Base-by-base conservation (phyloP, 306 rosid species). In the Crotalaria pallida region DNA sequence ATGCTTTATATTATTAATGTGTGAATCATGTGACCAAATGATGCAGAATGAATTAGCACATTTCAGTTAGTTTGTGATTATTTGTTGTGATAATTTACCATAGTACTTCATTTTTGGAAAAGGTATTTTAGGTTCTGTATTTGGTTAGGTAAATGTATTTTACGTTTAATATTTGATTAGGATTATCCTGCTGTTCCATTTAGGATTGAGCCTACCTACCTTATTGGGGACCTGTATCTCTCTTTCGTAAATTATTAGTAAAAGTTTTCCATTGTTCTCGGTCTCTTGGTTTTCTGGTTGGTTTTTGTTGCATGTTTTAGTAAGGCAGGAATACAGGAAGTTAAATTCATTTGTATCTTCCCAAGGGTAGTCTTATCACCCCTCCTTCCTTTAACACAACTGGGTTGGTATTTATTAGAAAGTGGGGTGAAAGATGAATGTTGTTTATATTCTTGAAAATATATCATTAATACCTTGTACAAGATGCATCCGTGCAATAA, bases 401-500 rank as follows among this genome's bases (percentile, higher is more conserved):
- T 53, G 19, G 31, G 41, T 9, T 63, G 43, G 27, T 63, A 65
- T 71, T 36, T 38, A 57, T 58, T 8, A 69, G 19, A 18, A n/a
- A 17, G 31, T 68, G n/a, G 57, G 33, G 64, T 36, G 65, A 52
- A 38, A 50, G 38, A 57, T 21, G 17, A 23, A 10, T 48, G 55
- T 7, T 64, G 47, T 44, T 17, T 4, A 62, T 64, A 72, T 70
- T 44, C 61, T 65, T 65, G 58, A 44, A 69, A 67, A 26, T 16
- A 47, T 52, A 69, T 73, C 31, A 23, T 18, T 58, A 57, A 77
- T 87, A 95, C 99, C 99, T 95, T 95, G 99, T 71, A 95, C 99
- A 24, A 91, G 99, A 87, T 85, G 99, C 99, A 95, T 95, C 49
- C 96, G 73, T 38, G 97, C 97, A 8, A 95, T 89, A 79, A 95